These are phyloP conservation scores for Circinella umbellata DNA, from an alignment of 371 early-diverging fungal species.

Conservation along the genomic window DNA sequence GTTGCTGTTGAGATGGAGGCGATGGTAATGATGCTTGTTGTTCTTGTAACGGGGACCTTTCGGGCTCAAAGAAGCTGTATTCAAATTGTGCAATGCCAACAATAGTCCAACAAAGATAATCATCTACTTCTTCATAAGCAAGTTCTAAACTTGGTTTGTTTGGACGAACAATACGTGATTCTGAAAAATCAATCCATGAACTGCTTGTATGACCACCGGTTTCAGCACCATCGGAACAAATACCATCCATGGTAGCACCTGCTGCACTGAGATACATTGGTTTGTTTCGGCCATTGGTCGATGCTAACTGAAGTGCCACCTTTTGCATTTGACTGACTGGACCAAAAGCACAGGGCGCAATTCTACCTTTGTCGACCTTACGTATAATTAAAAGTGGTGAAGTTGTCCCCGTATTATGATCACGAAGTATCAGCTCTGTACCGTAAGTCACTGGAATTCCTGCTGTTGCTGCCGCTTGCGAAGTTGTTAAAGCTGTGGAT, in stretches of 20 bases:
- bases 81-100: conserved; percentile 75
- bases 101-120: conserved; percentile 86
- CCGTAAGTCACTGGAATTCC: conserved; percentile 72
- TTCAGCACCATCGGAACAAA: conserved; percentile 29
- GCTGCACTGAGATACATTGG: conserved; percentile 45
- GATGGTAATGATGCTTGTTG: conserved; percentile 23
- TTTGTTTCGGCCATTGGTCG: conserved; percentile 28
- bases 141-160: conserved; percentile 34
- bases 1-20: neutral
- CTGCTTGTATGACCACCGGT: conserved; percentile 14
- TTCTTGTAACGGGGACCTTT: neutral
- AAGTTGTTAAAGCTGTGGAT: neutral
- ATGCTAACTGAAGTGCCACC: conserved; percentile 71
- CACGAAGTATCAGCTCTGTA: conserved; percentile 71
- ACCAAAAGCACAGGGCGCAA: conserved; percentile 68
- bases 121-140: conserved; percentile 60
- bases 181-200: conserved; percentile 38
- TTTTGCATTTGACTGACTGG: conserved; percentile 90
- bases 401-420: conserved; percentile 64
- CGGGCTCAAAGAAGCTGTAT: conserved; percentile 54
- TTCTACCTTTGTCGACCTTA: conserved; percentile 79
- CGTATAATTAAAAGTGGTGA: conserved; percentile 78
- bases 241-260: conserved; percentile 30
- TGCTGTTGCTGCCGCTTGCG: neutral
- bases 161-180: conserved; percentile 39